Evolutionary conservation across 2,329 filamentous ascomycete genomes (phyloP), one percentile per base, ranked within the genome.

Genomic region (Phymatotrichopsis omnivora): DNA sequence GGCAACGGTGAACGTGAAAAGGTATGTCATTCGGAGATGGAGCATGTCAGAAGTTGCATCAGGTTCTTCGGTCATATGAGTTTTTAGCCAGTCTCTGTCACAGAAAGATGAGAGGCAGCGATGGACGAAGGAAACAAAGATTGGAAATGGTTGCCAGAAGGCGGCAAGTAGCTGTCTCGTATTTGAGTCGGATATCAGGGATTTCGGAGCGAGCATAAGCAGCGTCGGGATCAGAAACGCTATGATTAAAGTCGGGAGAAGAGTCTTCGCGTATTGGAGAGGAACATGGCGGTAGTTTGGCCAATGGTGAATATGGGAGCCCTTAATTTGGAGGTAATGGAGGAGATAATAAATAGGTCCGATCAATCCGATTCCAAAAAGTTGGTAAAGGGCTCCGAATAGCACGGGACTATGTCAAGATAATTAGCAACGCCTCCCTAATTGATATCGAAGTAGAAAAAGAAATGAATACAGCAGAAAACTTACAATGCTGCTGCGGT

Each of bases 321-420:
- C n/a, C n/a, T n/a, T 58, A 17, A 57, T 58, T 37, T 58, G 57
- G 4, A 64, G 43, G 38, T 63, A 65, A 42, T 65, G 61, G 27
- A 65, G 50, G 50, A 63, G 65, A 49, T 57, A 65, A 55, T 63
- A 66, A 16, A 65, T 36, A 4, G 64, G 62, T 1, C 58, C 60
- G 2, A 62, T 41, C 23, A 61, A 48, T 7, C 60, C 64, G 11
- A 62, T 52, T 3, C 62, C 60, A 16, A 56, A 51, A 11, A 57
- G 33, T 38, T 64, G 60, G 29, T 49, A 59, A 3, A 57, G 19
- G n/a, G 59, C 25, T 1, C 54, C 56, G 30, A 62, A 55, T 8
- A 61, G n/a, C 3, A 51, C 45, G 29, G 58, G 54, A 11, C 57
- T 57, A n/a, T n/a, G n/a, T n/a, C n/a, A n/a, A n/a, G n/a, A 19